Evolutionary conservation across 768 basidiomycete species (phyloP).

Genomic region (Cubamyces lactineus): DNA sequence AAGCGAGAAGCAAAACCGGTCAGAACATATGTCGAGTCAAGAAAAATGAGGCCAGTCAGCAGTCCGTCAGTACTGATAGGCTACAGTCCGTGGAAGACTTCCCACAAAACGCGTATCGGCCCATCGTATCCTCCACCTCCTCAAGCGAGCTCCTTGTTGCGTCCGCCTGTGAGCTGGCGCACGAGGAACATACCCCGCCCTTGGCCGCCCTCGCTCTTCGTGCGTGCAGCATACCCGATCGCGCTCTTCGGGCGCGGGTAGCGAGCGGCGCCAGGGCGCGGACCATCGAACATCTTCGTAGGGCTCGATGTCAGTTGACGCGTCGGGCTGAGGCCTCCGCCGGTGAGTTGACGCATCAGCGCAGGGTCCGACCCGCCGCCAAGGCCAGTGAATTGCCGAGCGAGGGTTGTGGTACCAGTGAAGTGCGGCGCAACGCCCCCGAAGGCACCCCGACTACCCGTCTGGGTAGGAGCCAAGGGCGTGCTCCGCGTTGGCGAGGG

Average conservation of each 20-base stretch:
- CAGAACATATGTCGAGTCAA: constrained; percentile 10
- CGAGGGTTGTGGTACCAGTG: constrained; percentile 74
- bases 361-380: constrained; percentile 41
- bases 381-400: constrained; percentile 74
- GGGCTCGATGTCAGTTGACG: constrained; percentile 68
- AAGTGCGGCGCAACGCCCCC: constrained; percentile 52
- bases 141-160: constrained; percentile 21
- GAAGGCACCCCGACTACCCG: constrained; percentile 38
- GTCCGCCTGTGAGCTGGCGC: constrained; percentile 73
- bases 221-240: constrained; percentile 60
- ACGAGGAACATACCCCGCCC: constrained; percentile 78
- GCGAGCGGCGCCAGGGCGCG: constrained; percentile 42
- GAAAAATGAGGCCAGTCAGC: constrained; percentile 11
- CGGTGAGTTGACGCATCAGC: constrained; percentile 61
- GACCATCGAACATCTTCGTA: constrained; percentile 63
- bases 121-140: not conserved
- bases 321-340: constrained; percentile 67
- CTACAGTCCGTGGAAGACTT: constrained; percentile 13
- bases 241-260: constrained; percentile 77
- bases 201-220: constrained; percentile 52
- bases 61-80: constrained; percentile 5
- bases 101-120: not conserved
- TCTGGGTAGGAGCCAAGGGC: constrained; percentile 49
- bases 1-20: constrained; percentile 11
- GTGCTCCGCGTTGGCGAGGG: constrained; percentile 54